These are phyloP conservation scores for Trametes versicolor DNA, from an alignment of 1,284 basidiomycete genomes.

Conservation along the genomic window DNA sequence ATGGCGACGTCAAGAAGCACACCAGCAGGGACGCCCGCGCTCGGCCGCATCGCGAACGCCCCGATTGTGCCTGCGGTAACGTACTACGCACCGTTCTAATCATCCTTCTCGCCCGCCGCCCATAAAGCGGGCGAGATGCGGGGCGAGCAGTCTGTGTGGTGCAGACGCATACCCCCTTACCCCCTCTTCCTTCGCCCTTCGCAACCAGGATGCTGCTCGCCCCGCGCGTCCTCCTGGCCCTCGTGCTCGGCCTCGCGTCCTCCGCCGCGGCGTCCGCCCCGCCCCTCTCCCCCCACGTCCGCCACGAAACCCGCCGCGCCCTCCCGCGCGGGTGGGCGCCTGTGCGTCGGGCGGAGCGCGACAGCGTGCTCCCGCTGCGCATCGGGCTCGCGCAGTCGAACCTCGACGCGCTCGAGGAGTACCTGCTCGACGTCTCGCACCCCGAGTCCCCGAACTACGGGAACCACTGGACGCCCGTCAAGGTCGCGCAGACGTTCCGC, in stretches of 20 bases:
- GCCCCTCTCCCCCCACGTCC: constrained; percentile 43
- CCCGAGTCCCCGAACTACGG: constrained; percentile 54
- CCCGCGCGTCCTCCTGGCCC: constrained; percentile 26
- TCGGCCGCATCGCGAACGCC: not conserved
- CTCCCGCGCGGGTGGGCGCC: constrained; percentile 50
- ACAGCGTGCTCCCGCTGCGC: constrained; percentile 50
- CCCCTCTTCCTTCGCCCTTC: not conserved
- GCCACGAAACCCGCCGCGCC: constrained; percentile 50
- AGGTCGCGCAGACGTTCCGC: constrained; percentile 53
- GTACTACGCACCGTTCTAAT: constrained; percentile 20
- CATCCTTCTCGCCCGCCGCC: not conserved
- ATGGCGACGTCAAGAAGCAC: constrained; percentile 22
- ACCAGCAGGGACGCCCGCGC: constrained; percentile 5
- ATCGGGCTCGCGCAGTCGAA: constrained; percentile 58
- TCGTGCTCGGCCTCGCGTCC: constrained; percentile 24
- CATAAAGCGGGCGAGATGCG: constrained; percentile 6
- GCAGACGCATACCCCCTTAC: constrained; percentile 11
- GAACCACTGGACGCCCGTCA: constrained; percentile 51
- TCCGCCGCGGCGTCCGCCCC: constrained; percentile 22
- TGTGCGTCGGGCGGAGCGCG: constrained; percentile 44
- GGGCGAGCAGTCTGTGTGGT: constrained; percentile 9
- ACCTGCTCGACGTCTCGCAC: constrained; percentile 56
- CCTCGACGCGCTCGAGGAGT: constrained; percentile 51
- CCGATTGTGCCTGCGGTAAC: constrained; percentile 15
- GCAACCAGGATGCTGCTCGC: constrained; percentile 27